Evolutionary conservation across 2,329 filamentous ascomycete species (phyloP), one percentile per base, ranked within the genome.

Genomic region (Phialophora verrucosa): DNA sequence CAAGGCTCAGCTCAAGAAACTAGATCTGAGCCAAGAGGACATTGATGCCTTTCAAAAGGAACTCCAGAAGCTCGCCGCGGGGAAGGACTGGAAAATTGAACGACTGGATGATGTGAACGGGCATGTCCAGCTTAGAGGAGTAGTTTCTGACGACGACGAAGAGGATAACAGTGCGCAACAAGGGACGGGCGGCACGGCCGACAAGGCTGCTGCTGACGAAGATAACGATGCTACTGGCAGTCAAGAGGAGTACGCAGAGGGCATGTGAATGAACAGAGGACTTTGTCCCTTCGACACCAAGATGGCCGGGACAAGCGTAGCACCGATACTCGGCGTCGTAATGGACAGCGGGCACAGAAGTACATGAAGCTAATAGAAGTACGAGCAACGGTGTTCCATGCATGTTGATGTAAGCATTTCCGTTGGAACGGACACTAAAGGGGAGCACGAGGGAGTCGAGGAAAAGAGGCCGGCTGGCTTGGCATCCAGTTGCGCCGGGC

Each of bases 1-100:
- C 4, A 84, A 87, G 31, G 87, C 89, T 42, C 88, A 93, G 69
- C 81, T 96, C 44, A 85, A 88, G 73, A 85, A 87, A 72, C 79
- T 91, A 53, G 87, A 90, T 14, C 81, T 94, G 32, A 85, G 89
- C 62, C 85, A 85, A 0, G 84, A 89, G 55, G 83, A 88, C 51
- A 83, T 96, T 2, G 88, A 93, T 72, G 83, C 88, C 54, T 81
- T 96, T 75, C 85, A 85, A 73, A 84, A 88, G 69, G 83, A 91
- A 74, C 78, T 96, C 65, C 84, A 91, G 75, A 85, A 87, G 72
- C 75, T 91, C 49, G 91, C 91, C 0, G 86, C 88, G 2, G 87
- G 89, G 7, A 86, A 88, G 70, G 87, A 88, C 17, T 97, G 93
- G 92, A 90, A 88, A 73, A 81, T 97, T 66, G 91, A 95, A 77